Evolutionary conservation across 371 early-diverging fungal genomes (phyloP).

Genomic region (Mortierella sp.): DNA sequence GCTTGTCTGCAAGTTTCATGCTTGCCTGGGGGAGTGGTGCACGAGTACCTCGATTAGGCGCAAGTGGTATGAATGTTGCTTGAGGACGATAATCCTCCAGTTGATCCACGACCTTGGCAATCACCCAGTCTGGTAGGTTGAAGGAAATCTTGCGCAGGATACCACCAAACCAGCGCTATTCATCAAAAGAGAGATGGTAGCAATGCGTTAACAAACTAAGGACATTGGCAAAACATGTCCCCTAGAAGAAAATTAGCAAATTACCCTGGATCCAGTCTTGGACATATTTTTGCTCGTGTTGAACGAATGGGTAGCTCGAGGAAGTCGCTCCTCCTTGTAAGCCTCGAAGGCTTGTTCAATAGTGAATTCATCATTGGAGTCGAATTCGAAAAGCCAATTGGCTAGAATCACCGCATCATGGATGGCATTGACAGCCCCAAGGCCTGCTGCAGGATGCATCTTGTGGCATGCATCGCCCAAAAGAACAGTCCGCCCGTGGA

Average conservation of each 20-base stretch:
- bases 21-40: conserved; percentile 8
- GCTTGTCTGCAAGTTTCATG: neutral
- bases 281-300: neutral
- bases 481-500: neutral
- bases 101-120: conserved; percentile 3
- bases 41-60: conserved; percentile 1
- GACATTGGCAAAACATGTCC: too few relatives aligned
- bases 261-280: neutral
- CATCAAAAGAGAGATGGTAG: neutral
- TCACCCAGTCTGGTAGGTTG: neutral
- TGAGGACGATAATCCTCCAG: conserved; percentile 20
- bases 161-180: neutral
- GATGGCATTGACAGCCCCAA: conserved; percentile 13
- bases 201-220: neutral
- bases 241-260: too few relatives aligned
- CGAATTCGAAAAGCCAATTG: neutral
- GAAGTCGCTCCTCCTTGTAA: conserved; percentile 8
- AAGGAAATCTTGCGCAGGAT: neutral
- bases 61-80: conserved; percentile 11
- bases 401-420: conserved; percentile 8
- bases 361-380: neutral
- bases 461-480: conserved; percentile 19
- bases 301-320: neutral
- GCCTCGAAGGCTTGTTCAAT: neutral
- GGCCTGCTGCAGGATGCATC: conserved; percentile 13